These are phyloP conservation scores for Termitomyces sp. DNA, from an alignment of 768 basidiomycete genomes.

Conservation along the genomic window DNA sequence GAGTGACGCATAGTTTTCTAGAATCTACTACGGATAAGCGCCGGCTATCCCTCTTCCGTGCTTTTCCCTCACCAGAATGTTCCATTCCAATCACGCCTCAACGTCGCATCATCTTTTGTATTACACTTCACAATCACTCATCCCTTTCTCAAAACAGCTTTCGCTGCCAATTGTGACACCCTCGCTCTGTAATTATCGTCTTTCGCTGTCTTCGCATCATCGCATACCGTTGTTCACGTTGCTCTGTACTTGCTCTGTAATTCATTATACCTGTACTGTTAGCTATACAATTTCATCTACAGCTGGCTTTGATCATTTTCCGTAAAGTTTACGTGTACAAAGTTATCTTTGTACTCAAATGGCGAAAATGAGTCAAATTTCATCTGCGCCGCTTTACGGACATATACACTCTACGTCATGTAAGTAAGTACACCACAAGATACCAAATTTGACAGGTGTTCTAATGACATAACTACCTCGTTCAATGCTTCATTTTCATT, in stretches of 20 bases:
- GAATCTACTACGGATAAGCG: slow-evolving; percentile 39
- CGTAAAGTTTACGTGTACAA: not conserved
- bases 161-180: not conserved
- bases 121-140: not conserved
- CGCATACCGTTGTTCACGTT: slow-evolving; percentile 10
- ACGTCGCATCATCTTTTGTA: slow-evolving; percentile 6
- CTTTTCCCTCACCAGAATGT: not conserved
- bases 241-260: slow-evolving; percentile 14
- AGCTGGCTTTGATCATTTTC: not conserved
- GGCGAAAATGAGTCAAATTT: no score
- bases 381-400: not conserved
- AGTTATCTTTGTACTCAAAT: not conserved
- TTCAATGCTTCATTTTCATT: no score
- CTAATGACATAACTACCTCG: not conserved
- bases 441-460: not conserved
- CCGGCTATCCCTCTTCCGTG: not conserved
- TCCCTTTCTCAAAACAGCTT: slow-evolving; percentile 1
- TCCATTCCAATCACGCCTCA: slow-evolving; percentile 15
- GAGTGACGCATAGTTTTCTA: slow-evolving; percentile 14
- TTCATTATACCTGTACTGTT: slow-evolving; percentile 4
- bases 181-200: slow-evolving; percentile 8
- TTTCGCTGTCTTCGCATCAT: slow-evolving; percentile 9
- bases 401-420: not conserved
- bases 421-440: not conserved
- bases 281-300: not conserved